Evolutionary conservation across 2,329 filamentous ascomycete species (phyloP), one percentile per base, ranked within the genome.

Genomic region (Fusarium algeriense): DNA sequence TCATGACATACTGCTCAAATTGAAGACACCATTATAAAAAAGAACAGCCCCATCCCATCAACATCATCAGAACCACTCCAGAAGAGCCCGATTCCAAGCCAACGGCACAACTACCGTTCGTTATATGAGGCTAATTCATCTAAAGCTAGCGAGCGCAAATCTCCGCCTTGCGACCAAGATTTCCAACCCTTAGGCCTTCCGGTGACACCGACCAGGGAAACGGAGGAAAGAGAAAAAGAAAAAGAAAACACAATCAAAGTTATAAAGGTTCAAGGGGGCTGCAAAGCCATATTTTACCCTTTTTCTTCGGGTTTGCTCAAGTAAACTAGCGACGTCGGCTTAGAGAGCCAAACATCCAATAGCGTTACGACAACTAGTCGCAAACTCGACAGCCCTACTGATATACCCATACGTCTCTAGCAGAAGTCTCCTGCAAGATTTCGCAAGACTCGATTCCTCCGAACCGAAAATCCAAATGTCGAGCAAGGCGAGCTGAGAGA

Each of bases 61-160:
- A 63, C 41, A 67, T 67, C 46, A 53, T 63, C 38, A 61, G 12
- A 30, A 37, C 19, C n/a, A 48, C 23, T 38, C 32, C 8, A 41
- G 35, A 40, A 55, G n/a, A 59, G 12, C 37, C 26, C 26, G n/a
- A 14, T 50, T 35, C 30, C 35, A 38, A 23, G 52, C 48, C 52
- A 52, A 64, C 40, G 20, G 26, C 34, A 56, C 54, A 63, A 63
- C 23, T 66, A 52, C 66, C 58, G 64, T 53, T 46, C 28, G 28
- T 50, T 59, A 64, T 61, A 64, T 71, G 60, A 71, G 67, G 46
- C 68, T 68, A 67, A 58, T 67, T 64, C 37, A 68, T 60, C 57
- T 52, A 60, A 71, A 46, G 50, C 68, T 54, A 71, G 64, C 69
- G 64, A 71, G 69, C 69, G 69, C 69, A 71, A 71, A 71, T 71